These are phyloP conservation scores for Metschnikowia kofuensis DNA, from an alignment of 805 yeast species.

Conservation along the genomic window DNA sequence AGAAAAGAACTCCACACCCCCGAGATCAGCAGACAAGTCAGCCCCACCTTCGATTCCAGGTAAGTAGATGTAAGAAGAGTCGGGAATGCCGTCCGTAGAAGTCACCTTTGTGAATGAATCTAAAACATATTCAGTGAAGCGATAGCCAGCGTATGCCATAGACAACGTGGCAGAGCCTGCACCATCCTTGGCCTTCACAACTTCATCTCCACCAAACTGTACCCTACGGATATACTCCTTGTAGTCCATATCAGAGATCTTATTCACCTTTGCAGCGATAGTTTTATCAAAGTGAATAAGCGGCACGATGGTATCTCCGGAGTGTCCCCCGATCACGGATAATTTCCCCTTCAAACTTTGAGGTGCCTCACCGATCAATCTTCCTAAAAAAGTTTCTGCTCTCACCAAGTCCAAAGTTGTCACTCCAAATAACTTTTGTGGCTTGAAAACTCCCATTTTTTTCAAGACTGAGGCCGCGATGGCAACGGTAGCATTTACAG, in stretches of 20 bases:
- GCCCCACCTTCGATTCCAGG: slow-evolving; percentile 52
- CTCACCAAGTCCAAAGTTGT: slow-evolving; percentile 46
- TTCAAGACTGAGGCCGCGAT: slow-evolving; percentile 49
- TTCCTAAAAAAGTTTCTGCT: slow-evolving; percentile 45
- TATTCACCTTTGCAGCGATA: slow-evolving; percentile 18
- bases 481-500: slow-evolving; percentile 46
- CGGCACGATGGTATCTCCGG: slow-evolving; percentile 47
- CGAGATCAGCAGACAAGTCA: slow-evolving; percentile 33
- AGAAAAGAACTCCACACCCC: slow-evolving; percentile 45
- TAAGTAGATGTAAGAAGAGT: slow-evolving; percentile 52
- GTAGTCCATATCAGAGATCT: slow-evolving; percentile 17
- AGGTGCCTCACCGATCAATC: slow-evolving; percentile 32
- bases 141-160: slow-evolving; percentile 23
- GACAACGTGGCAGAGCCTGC: slow-evolving; percentile 22
- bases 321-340: slow-evolving; percentile 46
- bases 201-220: slow-evolving; percentile 23
- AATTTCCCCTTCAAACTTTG: slow-evolving; percentile 35
- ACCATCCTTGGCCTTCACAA: slow-evolving; percentile 22
- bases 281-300: slow-evolving; percentile 23
- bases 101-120: slow-evolving; percentile 10
- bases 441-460: slow-evolving; percentile 45
- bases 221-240: slow-evolving; percentile 19
- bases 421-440: slow-evolving; percentile 44
- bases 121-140: slow-evolving; percentile 18
- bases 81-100: slow-evolving; percentile 27